Evolutionary conservation across 2,329 filamentous ascomycete genomes (phyloP), one percentile per base, ranked within the genome.

Genomic region (Lecanicillium sp.): DNA sequence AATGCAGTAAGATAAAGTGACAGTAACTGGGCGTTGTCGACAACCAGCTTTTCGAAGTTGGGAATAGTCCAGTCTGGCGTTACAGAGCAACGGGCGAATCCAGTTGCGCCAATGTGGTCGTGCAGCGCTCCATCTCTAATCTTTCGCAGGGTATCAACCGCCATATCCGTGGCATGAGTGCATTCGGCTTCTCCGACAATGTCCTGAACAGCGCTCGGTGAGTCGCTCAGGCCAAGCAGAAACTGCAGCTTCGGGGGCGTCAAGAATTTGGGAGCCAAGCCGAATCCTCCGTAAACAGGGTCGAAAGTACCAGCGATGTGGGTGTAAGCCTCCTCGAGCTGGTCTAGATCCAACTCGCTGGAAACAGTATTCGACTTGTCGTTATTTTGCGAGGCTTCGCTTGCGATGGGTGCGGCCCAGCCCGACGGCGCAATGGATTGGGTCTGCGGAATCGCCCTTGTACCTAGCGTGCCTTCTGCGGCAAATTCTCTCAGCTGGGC

Each of bases 11-110:
- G 74, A 58, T 93, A 97, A 6, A 93, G 75, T 20, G 84, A 78
- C 2, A 98, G 70, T 1, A 97, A 75, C 56, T 96, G 84, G 0
- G 87, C 84, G 59, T 98, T 95, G 61, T 97, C 93, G 47, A 89
- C 90, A 9, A 96, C 78, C 78, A 97, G 90, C 71, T 97, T 97
- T 70, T 98, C 93, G 58, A 97, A 98, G 63, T 95, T 90, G 10
- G 93, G 93, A 39, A 97, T 72, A 53, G 86, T 87, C 93, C 93
- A 98, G 66, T 97, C 87, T 12, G 82, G 73, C 0, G 91, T 97
- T 7, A 95, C 86, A 12, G 89, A 95, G 62, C 95, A 96, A 44
- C 91, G 80, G 29, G 74, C 69, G 55, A 81, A 81, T 3, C 78
- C 78, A 6, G 61, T 61, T 1, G 69, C 71, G 2, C 75, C 75